Base-by-base conservation (phyloP, 129 eudicot genomes). In the Heracleum sosnowskyi region DNA sequence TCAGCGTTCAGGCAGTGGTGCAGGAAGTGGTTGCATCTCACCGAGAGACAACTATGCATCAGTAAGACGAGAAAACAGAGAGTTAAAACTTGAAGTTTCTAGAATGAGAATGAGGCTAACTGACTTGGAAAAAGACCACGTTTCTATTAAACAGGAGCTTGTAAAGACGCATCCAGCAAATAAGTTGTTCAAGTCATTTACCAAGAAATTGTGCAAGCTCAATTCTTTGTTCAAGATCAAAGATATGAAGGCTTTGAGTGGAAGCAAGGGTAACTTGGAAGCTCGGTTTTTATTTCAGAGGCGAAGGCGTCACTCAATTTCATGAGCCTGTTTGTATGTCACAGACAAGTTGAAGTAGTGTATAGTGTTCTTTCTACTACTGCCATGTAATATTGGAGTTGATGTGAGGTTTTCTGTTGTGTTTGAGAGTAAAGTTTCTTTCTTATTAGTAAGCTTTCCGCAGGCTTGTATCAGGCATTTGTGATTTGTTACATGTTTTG, bases 21-120 rank as follows among this genome's bases (percentile, higher is more conserved):
- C 91, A 55, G 97, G 95, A 80, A 96, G 99, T 78, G 99, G 99
- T 5, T 91, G 97, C 79, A 92, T 96, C 57, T 96, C 99, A 11
- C 99, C 99, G 12, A 81, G 97, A 75, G 99, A 96, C 82, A 96
- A 96, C 76, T 96, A 96, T 7, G 99, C 99, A 1, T 96, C 99
- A 4, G 99, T 92, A 24, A 96, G 99, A 57, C 86, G 97, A 82
- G 99, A 96, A 79, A 96, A 96, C 80, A 74, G 99, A 22, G 99
- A 96, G 57, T 85, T 96, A 71, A 96, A 96, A 82, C 90, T 96
- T 34, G 99, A 96, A 83, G 99, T 92, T 18, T 93, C 99, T 2
- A 83, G 99, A 75, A 96, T 96, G 99, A 87, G 99, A 79, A 96
- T 96, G 99, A 84, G 99, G 81, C 93, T 96, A 46, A 92, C 99